Percentiles rank a stretch among this genome's conserved stretches.
phyloP scores from a whole-genome alignment of 176 grass and related monocot species.

The Saccharum officinarum region DNA sequence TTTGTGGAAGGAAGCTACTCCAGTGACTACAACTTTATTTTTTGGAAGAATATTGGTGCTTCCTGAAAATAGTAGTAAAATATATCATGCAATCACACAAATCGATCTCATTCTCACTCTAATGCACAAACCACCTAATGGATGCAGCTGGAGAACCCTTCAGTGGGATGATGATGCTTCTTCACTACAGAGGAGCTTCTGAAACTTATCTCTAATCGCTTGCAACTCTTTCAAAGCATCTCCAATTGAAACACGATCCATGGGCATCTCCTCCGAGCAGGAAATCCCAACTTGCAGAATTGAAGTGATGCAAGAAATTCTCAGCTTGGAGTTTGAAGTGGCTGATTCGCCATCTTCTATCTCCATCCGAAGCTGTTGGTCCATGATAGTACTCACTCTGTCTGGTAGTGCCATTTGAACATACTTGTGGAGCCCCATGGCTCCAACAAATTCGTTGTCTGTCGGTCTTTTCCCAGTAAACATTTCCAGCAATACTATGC shows the following conservation, averaged over 20 bases:
- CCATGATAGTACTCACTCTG: neutral
- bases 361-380: neutral
- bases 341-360: neutral
- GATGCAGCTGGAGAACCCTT: neutral
- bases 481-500: too few species aligned
- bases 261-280: neutral
- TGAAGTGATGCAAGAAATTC: slow-evolving; percentile 2
- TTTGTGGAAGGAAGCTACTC: too few species aligned
- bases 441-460: neutral
- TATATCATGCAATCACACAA: neutral
- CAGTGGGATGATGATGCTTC: neutral
- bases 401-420: neutral
- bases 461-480: too few species aligned
- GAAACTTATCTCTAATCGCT: neutral
- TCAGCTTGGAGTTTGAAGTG: neutral
- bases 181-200: neutral
- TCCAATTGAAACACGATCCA: neutral
- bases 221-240: neutral
- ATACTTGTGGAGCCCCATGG: neutral
- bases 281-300: neutral
- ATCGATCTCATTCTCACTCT: neutral
- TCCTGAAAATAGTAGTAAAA: neutral
- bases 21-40: neutral
- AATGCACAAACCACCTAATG: neutral
- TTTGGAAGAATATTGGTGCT: neutral